Percentiles rank a stretch among this genome's conserved stretches.
These are phyloP conservation scores for Boletus subcaerulescens DNA, from an alignment of 768 basidiomycete species.

Conservation along the genomic window DNA sequence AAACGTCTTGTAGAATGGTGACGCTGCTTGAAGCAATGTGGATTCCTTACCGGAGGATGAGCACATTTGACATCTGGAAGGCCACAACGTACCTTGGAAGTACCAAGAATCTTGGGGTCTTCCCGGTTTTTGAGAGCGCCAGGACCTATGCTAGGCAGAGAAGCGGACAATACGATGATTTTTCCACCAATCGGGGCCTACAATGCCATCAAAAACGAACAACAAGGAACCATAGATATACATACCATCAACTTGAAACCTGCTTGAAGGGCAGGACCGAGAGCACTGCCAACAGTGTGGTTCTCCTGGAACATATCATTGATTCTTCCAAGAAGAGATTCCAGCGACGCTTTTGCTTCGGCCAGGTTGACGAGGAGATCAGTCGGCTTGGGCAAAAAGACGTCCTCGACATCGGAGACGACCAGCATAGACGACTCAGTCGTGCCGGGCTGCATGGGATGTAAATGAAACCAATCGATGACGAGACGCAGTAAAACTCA, in stretches of 20 bases:
- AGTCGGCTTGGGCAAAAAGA: conserved; percentile 94
- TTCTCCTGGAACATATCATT: conserved; percentile 99
- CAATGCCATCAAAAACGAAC: neutral
- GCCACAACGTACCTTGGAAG: conserved; percentile 65
- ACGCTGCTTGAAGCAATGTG: conserved; percentile 86
- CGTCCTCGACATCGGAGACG: conserved; percentile 94
- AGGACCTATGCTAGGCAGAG: conserved; percentile 82
- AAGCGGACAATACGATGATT: conserved; percentile 82
- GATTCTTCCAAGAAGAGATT: conserved; percentile 75
- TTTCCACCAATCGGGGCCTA: conserved; percentile 94
- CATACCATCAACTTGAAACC: conserved; percentile 92
- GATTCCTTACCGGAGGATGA: conserved; percentile 62
- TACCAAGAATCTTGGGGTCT: conserved; percentile 94
- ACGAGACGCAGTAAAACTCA: conserved; percentile 14
- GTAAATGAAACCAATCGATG: neutral
- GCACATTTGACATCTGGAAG: neutral
- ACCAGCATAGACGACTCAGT: conserved; percentile 93
- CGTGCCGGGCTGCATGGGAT: conserved; percentile 49
- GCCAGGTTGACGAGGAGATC: conserved; percentile 94
- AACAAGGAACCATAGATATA: neutral
- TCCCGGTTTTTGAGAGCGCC: conserved; percentile 95
- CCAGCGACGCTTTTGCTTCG: conserved; percentile 78
- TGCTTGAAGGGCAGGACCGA: conserved; percentile 93
- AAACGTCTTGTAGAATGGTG: conserved; percentile 96
- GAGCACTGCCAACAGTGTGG: conserved; percentile 85